Base-by-base conservation (phyloP, 768 basidiomycete genomes). In the Sarcodon aspratus region DNA sequence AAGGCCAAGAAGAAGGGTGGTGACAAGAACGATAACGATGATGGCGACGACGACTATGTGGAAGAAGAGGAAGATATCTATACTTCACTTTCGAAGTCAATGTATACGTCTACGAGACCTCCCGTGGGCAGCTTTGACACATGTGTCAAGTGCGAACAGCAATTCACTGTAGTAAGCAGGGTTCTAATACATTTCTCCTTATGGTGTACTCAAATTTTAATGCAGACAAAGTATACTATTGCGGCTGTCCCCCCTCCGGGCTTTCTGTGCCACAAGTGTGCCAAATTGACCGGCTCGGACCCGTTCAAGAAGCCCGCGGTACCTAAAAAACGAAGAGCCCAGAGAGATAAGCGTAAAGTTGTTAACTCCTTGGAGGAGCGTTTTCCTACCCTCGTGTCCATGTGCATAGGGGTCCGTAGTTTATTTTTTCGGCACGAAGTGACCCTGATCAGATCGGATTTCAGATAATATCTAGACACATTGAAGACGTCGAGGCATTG, bases 401-500 rank as follows among this genome's bases (percentile, higher is more conserved):
- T 90, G 17, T 97, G 95, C 59, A 87, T 96, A 43, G 69, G 84
- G 64, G 91, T 88, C 52, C 49, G 72, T 56, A 38, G 3, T 18
- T 32, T 17, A 6, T 33, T 36, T 4, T 45, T 36, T 32, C 7
- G 42, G 12, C 6, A 9, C 6, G 35, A 35, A 8, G 2, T 42
- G 34, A n/a, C 6, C 15, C 11, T 2, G 5, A 47, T 3, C 36
- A 46, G 1, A 52, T 51, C 7, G 36, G 33, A 13, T 44, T 47
- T n/a, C 49, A 93, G 87, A 68, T 96, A 18, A 81, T 97, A 49
- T 83, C 85, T 13, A 76, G 78, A 50, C 79, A 90, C 60, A 95
- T 97, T 49, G 76, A 92, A 49, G 88, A 95, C 55, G 82, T 98
- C 6, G 89, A 91, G 53, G 82, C 84, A 0, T 66, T 94, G 12